Evolutionary conservation across 768 basidiomycete genomes (phyloP), one percentile per base, ranked within the genome.

Genomic region (Agrocybe chaxingu): DNA sequence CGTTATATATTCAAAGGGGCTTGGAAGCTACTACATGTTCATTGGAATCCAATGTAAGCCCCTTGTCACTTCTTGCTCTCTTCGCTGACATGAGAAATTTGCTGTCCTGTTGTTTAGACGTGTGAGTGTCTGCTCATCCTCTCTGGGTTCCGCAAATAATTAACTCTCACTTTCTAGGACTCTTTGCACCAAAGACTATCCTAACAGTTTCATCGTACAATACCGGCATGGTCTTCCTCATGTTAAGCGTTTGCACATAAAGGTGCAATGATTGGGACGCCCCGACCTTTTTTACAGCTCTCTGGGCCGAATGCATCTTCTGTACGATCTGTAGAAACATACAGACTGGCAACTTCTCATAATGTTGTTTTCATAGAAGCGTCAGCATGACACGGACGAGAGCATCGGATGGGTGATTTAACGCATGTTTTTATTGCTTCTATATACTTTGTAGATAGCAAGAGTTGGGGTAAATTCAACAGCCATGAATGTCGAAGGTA

Each of bases 171-270:
- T 40, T 44, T 30, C 33, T 42, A 84, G 84, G 19, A 77, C 79
- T 1, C 67, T 87, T 9, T 83, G 81, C 61, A 67, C 80, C 55
- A 85, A 86, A 57, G 84, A 85, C 57, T 70, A 77, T 52, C 74
- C 78, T 42, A 64, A 70, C 36, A 76, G 79, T 29, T 85, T 76
- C 52, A 64, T 62, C 6, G 57, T 85, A 24, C 63, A 54, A 2
- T 70, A 71, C 48, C 57, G 60, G 32, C 62, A 70, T 42, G 77
- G 80, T 8, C 65, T 87, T 4, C 84, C 85, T 4, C 70, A 74
- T 44, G 65, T 79, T 37, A 62, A 66, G 50, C 70, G 72, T 57
- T 31, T 60, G 61, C 50, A 66, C 61, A 24, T 24, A 24, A 24
- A 24, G 24, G 24, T 24, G 24, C 24, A 24, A 24, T 24, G 24